Conservation (phyloP, 768 basidiomycete species). For the Termitomyces sp. region DNA sequence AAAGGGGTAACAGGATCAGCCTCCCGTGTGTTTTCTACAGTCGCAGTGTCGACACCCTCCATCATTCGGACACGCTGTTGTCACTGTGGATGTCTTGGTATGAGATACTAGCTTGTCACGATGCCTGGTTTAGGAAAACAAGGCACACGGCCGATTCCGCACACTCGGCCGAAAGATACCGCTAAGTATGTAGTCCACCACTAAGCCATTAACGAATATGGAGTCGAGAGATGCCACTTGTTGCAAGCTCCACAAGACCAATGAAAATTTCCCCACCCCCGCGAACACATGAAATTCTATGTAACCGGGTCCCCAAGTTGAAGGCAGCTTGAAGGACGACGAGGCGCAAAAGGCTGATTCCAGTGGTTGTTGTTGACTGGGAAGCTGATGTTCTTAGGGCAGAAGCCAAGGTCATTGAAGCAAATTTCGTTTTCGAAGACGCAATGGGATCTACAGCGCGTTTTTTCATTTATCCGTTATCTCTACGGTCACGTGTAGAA, state of each 20-base stretch:
- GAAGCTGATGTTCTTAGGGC: background rate
- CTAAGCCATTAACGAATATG: no score
- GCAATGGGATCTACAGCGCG: background rate
- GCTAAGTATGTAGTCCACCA: no score
- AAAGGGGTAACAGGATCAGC: background rate
- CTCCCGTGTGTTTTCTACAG: background rate
- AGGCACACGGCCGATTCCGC: constrained; percentile 8
- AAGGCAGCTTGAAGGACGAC: background rate
- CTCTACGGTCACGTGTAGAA: constrained; percentile 11
- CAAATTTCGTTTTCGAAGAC: background rate
- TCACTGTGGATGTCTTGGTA: background rate
- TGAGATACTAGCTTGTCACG: background rate
- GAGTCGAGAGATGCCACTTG: no score
- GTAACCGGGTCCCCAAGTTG: background rate
- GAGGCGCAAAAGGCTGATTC: background rate
- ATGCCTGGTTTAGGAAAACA: constrained; percentile 7
- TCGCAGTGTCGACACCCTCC: background rate
- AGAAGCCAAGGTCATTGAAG: background rate
- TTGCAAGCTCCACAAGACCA: background rate
- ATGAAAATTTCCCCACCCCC: no score
- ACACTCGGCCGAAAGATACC: constrained; percentile 13
- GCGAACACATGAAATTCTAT: background rate
- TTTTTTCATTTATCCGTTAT: constrained; percentile 13
- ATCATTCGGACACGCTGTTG: background rate
- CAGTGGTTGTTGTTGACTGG: background rate